Base-by-base conservation (phyloP, 345 rosid genomes). In the Syzygium oleosum region DNA sequence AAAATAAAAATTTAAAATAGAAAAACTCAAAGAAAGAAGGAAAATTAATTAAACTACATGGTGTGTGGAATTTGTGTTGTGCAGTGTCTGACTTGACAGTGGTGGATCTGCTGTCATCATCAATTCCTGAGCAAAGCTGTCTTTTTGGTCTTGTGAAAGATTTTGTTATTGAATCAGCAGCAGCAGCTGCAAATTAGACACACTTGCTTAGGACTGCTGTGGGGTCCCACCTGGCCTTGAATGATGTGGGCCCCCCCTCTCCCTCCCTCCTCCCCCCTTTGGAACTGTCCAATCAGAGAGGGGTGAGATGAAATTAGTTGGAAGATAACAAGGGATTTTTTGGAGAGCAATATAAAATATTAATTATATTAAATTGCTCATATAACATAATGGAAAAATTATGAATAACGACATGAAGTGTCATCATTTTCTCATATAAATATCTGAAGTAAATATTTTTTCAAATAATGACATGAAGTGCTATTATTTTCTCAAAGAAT, bases 31-130 rank as follows among this genome's bases (percentile, higher is more conserved):
- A 4, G 0, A 13, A 27, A 31, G 4, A 31, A 68, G 31, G 9
- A 4, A 68, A 68, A 38, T 73, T 34, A 73, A 21, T 73, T 61
- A 27, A 61, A 27, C n/a, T 23, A 10, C 83, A 19, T 38, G 83
- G 0, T 10, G 27, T 10, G 83, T 38, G 49, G 83, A 38, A 73
- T 38, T 73, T 73, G 83, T 73, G 83, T 21, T 4, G 83, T 6
- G 59, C 9, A 9, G 9, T 61, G 68, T 38, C 49, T 19, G 46
- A 23, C 15, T 52, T 52, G 52, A 23, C 73, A 27, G 85, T 22
- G 84, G 88, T 87, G 29, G 85, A 83, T 87, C 85, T 58, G 84
- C 88, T 17, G 85, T 87, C 88, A 23, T 21, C 85, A 56, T 87
- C 88, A 77, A 86, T 31, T 73, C 87, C 77, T 73, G 63, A 51